Conservation (phyloP, 148 eudicot species). For the Cornus controversa region DNA sequence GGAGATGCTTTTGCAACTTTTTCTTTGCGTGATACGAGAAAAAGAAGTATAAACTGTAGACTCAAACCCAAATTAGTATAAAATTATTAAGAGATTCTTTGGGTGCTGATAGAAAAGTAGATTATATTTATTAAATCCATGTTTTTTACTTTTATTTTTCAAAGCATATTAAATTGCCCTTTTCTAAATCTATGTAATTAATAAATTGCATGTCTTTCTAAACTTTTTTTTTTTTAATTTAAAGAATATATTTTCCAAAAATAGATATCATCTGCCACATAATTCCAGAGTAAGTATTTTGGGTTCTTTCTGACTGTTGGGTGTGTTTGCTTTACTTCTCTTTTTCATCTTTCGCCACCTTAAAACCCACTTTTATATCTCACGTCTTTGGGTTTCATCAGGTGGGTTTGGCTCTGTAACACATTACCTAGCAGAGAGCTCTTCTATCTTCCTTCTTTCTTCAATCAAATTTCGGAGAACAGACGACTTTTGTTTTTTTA, state of each 20-base stretch:
- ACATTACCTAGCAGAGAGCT: neutral
- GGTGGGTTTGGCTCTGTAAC: conserved; percentile 15
- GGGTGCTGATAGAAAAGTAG: neutral
- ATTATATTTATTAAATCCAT: too few relatives aligned
- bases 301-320: conserved; percentile 12
- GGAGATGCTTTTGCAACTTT: neutral
- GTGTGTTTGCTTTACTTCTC: conserved; percentile 21
- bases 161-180: too few relatives aligned
- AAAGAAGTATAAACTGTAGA: neutral
- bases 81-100: conserved; percentile 24
- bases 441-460: neutral
- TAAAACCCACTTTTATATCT: conserved; percentile 3
- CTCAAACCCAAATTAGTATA: neutral
- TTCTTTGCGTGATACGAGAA: neutral
- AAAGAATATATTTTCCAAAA: too few relatives aligned
- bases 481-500: neutral
- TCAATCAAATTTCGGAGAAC: neutral
- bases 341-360: conserved; percentile 1
- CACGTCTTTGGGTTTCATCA: conserved; percentile 5
- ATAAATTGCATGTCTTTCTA: too few relatives aligned
- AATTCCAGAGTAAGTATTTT: conserved; percentile 17
- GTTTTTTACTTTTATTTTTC: too few relatives aligned
- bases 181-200: too few relatives aligned
- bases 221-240: too few relatives aligned
- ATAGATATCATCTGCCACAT: too few relatives aligned